Conservation (phyloP, 257 asterid species). For the Fraxinus cuspidata region DNA sequence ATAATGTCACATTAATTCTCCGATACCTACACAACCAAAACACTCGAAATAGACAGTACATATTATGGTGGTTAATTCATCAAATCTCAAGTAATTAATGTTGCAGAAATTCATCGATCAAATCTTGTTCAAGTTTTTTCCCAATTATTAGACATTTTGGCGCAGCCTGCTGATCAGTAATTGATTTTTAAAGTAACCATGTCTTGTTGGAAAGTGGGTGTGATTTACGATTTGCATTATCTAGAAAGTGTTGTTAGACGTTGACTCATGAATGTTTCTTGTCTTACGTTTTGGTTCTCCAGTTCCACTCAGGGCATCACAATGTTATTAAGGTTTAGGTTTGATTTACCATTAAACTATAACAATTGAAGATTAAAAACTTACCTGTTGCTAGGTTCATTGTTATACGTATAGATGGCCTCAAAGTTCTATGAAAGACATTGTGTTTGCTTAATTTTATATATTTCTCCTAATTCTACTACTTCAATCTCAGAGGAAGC, state of each 20-base stretch:
- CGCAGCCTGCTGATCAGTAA: conserved; percentile 6
- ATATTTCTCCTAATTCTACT: conserved; percentile 15
- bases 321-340: not conserved
- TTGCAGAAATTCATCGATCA: not conserved
- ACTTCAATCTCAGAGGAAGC: conserved; percentile 52
- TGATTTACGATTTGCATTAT: not conserved
- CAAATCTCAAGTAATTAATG: not conserved
- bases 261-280: not conserved
- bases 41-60: not conserved
- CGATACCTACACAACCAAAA: not conserved
- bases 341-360: not conserved
- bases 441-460: not conserved
- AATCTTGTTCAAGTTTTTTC: conserved; percentile 3
- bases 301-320: not conserved
- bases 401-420: conserved; percentile 1
- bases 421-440: conserved; percentile 3
- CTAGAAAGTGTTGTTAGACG: not conserved
- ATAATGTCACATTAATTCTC: not conserved
- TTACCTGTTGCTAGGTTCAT: not conserved
- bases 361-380: conserved; percentile 4
- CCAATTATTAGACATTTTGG: not conserved
- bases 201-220: not conserved
- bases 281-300: not conserved
- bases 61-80: not conserved
- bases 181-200: not conserved